Evolutionary conservation across 805 yeast genomes (phyloP).

Genomic region (Yarrowia porcina): DNA sequence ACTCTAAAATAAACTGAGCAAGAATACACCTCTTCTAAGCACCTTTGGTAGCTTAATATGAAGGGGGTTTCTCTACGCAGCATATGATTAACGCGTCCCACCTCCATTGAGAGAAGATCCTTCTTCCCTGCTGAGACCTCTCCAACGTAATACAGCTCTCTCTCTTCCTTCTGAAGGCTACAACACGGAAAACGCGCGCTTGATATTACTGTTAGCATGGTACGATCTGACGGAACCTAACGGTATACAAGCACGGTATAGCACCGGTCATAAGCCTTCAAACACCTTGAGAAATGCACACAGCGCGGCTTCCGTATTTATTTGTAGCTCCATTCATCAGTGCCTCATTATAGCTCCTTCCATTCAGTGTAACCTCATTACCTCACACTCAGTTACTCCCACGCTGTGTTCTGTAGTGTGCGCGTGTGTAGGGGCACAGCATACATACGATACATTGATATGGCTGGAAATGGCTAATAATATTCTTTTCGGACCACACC

Average conservation of each 20-base stretch:
- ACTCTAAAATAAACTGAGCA: neutral
- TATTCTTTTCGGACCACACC: neutral
- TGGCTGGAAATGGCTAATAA: neutral
- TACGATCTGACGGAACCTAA: neutral
- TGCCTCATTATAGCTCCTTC: too few species aligned
- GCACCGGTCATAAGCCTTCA: neutral
- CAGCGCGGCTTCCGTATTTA: too few species aligned
- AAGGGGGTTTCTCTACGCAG: neutral
- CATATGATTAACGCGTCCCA: constrained; percentile 10
- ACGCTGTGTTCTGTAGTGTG: neutral
- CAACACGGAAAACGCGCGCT: neutral
- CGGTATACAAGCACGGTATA: too few species aligned
- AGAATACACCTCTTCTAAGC: constrained; percentile 11
- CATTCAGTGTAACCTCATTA: too few species aligned
- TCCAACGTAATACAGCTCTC: neutral
- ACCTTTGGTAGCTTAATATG: neutral
- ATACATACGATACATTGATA: neutral
- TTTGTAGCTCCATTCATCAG: too few species aligned
- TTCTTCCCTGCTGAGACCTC: neutral
- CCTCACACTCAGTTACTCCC: too few species aligned
- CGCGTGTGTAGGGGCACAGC: constrained; percentile 1
- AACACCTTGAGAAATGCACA: too few species aligned
- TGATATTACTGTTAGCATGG: neutral
- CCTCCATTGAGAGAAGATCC: too few species aligned
- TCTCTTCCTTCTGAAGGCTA: neutral